Evolutionary conservation across 768 basidiomycete species (phyloP).

Genomic region (Termitomyces sp.): DNA sequence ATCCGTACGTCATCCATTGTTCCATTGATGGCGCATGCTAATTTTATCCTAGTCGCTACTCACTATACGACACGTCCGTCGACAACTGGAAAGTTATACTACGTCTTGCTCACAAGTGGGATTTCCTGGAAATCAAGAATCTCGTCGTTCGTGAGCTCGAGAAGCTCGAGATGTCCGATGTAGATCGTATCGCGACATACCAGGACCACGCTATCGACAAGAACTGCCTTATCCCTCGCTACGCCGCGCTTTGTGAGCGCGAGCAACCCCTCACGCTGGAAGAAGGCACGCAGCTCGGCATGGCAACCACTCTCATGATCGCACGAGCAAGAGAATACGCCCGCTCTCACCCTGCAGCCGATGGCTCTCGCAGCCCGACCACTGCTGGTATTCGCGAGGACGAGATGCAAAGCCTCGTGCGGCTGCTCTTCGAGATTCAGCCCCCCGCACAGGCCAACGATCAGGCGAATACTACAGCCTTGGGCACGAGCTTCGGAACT

Average conservation of each 20-base stretch:
- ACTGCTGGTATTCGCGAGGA: conserved; percentile 6
- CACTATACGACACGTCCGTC: conserved; percentile 43
- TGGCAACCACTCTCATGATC: conserved; percentile 44
- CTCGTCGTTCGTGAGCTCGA: conserved; percentile 58
- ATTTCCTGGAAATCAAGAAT: conserved; percentile 47
- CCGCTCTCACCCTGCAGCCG: conserved; percentile 20
- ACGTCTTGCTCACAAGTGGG: conserved; percentile 50
- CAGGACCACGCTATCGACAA: conserved; percentile 42
- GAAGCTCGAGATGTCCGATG: conserved; percentile 35
- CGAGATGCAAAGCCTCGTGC: conserved; percentile 13
- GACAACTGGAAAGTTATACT: conserved; percentile 56
- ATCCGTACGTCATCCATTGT: conserved; percentile 29
- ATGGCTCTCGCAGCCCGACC: conserved; percentile 14
- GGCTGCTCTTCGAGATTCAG: conserved; percentile 9
- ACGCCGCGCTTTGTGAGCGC: conserved; percentile 46
- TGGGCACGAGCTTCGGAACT: conserved; percentile 2
- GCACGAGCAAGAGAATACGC: conserved; percentile 45
- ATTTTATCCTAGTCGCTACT: conserved; percentile 40
- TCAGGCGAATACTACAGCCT: not conserved
- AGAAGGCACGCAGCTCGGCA: conserved; percentile 50
- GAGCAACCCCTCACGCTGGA: conserved; percentile 43
- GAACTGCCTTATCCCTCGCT: conserved; percentile 47
- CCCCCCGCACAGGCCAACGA: not conserved
- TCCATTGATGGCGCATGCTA: not conserved
- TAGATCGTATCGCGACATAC: conserved; percentile 53